A percentile compares a stretch with the other conserved stretches of the same genome.
Conservation (phyloP, 164 flowering plant genomes). For the Tinospora cordifolia region DNA sequence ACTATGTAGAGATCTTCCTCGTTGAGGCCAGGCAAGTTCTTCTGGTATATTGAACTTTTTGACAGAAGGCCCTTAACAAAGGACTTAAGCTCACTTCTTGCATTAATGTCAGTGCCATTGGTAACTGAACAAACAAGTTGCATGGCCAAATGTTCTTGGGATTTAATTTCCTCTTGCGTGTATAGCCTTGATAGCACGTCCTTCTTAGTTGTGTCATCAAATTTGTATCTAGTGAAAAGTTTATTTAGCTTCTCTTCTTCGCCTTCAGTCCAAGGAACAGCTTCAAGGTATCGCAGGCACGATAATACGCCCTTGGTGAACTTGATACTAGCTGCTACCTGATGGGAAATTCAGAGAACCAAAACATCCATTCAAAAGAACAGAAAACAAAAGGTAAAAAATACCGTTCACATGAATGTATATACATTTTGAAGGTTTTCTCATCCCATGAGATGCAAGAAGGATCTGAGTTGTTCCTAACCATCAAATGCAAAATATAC, state of each 20-base stretch:
- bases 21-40: slow-evolving; percentile 45
- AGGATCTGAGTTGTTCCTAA: neutral
- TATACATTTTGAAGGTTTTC: neutral
- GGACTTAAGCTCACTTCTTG: slow-evolving; percentile 68
- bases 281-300: slow-evolving; percentile 78
- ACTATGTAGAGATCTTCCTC: slow-evolving; percentile 58
- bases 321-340: slow-evolving; percentile 74
- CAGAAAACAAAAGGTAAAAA: neutral
- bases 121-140: slow-evolving; percentile 68
- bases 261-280: slow-evolving; percentile 90
- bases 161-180: slow-evolving; percentile 21
- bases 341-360: neutral
- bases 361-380: neutral
- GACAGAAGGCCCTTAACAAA: slow-evolving; percentile 75
- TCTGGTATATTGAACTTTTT: slow-evolving; percentile 71
- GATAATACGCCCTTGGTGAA: slow-evolving; percentile 55
- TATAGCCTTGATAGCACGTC: slow-evolving; percentile 65
- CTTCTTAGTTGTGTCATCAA: slow-evolving; percentile 43
- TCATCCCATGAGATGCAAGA: neutral
- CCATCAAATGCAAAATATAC: neutral
- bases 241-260: slow-evolving; percentile 80
- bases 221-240: slow-evolving; percentile 42
- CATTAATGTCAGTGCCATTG: slow-evolving; percentile 38
- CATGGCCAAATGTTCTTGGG: slow-evolving; percentile 45
- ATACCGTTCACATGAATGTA: no score